These are phyloP conservation scores for Hyaloscypha hepaticicola DNA, from an alignment of 495 filamentous ascomycete genomes.

Conservation along the genomic window DNA sequence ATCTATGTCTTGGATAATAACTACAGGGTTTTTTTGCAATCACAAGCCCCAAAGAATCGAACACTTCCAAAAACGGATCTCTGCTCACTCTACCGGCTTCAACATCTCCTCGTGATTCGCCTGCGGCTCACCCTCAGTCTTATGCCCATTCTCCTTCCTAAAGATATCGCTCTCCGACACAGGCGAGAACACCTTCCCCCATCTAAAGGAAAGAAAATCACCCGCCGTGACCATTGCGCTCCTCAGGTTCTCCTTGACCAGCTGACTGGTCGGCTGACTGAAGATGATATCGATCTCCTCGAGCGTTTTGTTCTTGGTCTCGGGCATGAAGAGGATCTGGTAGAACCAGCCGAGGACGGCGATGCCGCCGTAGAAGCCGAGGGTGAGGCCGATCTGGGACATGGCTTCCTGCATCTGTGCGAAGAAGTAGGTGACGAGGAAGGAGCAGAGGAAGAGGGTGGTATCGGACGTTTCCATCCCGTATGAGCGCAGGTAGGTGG, in stretches of 20 bases:
- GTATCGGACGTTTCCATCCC: constrained; percentile 59
- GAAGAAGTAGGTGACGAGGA: constrained; percentile 67
- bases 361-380: constrained; percentile 63
- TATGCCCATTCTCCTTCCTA: constrained; percentile 27
- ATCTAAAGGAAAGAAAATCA: constrained; percentile 24
- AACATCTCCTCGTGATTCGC: constrained; percentile 21
- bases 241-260: constrained; percentile 50
- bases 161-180: constrained; percentile 29
- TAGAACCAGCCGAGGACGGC: constrained; percentile 57
- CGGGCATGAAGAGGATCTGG: constrained; percentile 61
- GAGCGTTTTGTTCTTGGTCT: constrained; percentile 62
- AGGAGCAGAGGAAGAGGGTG: constrained; percentile 57
- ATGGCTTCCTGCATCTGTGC: constrained; percentile 55
- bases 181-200: constrained; percentile 30
- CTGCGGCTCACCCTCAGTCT: constrained; percentile 1
- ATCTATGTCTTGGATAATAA: too few species aligned
- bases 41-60: too few species aligned
- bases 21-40: too few species aligned
- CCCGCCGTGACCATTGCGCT: constrained; percentile 27
- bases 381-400: constrained; percentile 53
- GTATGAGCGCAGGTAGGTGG: constrained; percentile 58
- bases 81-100: constrained; percentile 5
- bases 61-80: too few species aligned
- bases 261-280: constrained; percentile 51
- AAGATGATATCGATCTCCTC: constrained; percentile 63